Base-by-base conservation (phyloP, 805 yeast species). In the Torulaspora indica region DNA sequence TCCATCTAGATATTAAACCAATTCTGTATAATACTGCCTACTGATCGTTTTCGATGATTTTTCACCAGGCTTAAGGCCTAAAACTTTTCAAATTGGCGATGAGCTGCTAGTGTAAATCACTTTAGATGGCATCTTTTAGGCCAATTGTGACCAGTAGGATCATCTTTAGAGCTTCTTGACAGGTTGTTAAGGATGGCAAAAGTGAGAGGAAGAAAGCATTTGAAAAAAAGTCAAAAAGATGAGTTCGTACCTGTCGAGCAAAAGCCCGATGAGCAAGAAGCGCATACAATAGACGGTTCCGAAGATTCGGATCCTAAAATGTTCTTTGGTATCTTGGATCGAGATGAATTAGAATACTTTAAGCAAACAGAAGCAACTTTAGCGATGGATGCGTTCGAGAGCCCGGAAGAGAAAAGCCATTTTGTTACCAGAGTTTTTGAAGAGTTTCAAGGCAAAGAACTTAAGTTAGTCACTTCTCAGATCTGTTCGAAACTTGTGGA, bases 401-500 rank as follows among this genome's bases (percentile, higher is more conserved):
- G 72, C 13, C 72, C 76, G 3, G 95, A 86, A 43, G 97, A 90
- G 51, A 76, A 81, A 53, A 64, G 63, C 6, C 82, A 83, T 1
- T 89, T 91, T 57, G 80, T 87, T 24, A 65, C 75, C 2, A 82
- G 93, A 55, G 85, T 91, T 1, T 73, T 90, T 53, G 91, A 83
- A 52, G 98, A 93, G 68, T 77, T 89, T 17, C 73, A 75, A 38
- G 96, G 96, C 2, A 89, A 90, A 56, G 98, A 91, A 65, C 70
- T 93, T 54, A 91, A 93, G 64, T 72, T 91, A 32, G 96, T 85
- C 3, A 91, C 96, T 2, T 90, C 91, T 59, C 97, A 90, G 60
- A 88, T 91, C 45, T 89, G 97, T 64, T 91, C 98, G 18, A 91
- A 91, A 62, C 72, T 93, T 46, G 74, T 93, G 72, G 98, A 91